Evolutionary conservation across 768 basidiomycete genomes (phyloP).

Genomic region (Rhodotorula diobovata): DNA sequence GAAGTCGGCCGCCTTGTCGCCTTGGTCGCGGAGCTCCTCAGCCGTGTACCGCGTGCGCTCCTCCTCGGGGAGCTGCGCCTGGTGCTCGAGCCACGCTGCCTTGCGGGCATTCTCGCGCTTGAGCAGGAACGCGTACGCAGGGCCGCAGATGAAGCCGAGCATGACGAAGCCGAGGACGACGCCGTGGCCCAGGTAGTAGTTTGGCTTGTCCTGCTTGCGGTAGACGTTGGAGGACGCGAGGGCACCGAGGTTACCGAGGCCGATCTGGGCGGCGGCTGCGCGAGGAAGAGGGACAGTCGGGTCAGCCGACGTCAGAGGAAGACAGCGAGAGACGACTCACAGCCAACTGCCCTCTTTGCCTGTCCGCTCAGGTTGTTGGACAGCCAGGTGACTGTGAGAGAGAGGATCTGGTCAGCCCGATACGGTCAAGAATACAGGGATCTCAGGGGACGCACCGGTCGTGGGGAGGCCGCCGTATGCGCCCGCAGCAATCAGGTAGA

Average conservation of each 20-base stretch:
- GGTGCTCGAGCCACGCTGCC: slow-evolving; percentile 28
- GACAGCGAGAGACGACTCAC: neutral
- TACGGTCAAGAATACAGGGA: neutral
- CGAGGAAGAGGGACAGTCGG: neutral
- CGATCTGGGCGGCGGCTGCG: slow-evolving; percentile 39
- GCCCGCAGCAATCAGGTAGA: slow-evolving; percentile 40
- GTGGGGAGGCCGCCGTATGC: slow-evolving; percentile 37
- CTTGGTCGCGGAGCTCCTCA: slow-evolving; percentile 39
- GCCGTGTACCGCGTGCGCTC: slow-evolving; percentile 33
- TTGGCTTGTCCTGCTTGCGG: slow-evolving; percentile 24
- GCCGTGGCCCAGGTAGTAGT: slow-evolving; percentile 38
- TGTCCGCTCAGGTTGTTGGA: slow-evolving; percentile 38
- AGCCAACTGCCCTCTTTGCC: slow-evolving; percentile 15
- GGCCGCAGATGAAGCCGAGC: slow-evolving; percentile 31
- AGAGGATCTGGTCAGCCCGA: neutral
- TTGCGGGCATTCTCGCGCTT: slow-evolving; percentile 32
- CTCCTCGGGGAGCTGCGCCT: slow-evolving; percentile 12
- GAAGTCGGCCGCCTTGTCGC: slow-evolving; percentile 38
- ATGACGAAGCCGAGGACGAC: slow-evolving; percentile 38
- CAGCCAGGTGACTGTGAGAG: slow-evolving; percentile 34
- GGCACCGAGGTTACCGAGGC: slow-evolving; percentile 40
- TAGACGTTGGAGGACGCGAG: slow-evolving; percentile 40
- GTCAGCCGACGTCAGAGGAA: too few relatives aligned
- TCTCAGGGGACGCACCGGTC: neutral
- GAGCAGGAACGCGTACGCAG: slow-evolving; percentile 34